phyloP scores from a whole-genome alignment of 1,139 yeast genomes.

The Scheffersomyces illinoinensis region DNA sequence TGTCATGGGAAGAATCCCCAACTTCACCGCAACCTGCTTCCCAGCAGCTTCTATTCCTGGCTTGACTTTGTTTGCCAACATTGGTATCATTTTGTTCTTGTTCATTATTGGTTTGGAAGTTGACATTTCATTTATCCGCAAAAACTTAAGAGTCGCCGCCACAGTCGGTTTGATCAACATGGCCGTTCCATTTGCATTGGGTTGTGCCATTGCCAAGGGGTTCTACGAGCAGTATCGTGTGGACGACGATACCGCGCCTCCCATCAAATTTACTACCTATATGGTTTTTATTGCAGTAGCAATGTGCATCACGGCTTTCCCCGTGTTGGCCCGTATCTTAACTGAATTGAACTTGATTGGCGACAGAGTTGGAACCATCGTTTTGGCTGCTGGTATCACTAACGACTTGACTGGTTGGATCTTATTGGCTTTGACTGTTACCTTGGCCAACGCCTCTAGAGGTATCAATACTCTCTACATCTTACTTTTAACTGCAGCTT shows the following conservation, averaged over 20 bases:
- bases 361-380: conserved; percentile 77
- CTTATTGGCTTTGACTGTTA: conserved; percentile 69
- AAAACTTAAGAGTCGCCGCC: conserved; percentile 59
- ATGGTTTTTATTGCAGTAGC: conserved; percentile 82
- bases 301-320: conserved; percentile 80
- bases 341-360: conserved; percentile 69
- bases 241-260: conserved; percentile 23
- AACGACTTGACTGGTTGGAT: conserved; percentile 86
- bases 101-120: conserved; percentile 80
- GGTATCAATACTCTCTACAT: conserved; percentile 71
- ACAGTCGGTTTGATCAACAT: conserved; percentile 69
- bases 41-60: conserved; percentile 64
- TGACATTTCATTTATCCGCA: conserved; percentile 61
- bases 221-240: conserved; percentile 55
- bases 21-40: conserved; percentile 63
- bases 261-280: conserved; percentile 64
- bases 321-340: conserved; percentile 75
- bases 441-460: conserved; percentile 70
- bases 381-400: conserved; percentile 76
- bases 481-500: conserved; percentile 61
- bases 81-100: conserved; percentile 71
- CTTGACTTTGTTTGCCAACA: conserved; percentile 64
- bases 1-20: conserved; percentile 69
- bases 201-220: conserved; percentile 70
- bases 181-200: conserved; percentile 77